A percentile compares a stretch with the other conserved stretches of the same genome.
Evolutionary conservation across 768 basidiomycete genomes (phyloP).

Genomic region (Phylloporus sp.): DNA sequence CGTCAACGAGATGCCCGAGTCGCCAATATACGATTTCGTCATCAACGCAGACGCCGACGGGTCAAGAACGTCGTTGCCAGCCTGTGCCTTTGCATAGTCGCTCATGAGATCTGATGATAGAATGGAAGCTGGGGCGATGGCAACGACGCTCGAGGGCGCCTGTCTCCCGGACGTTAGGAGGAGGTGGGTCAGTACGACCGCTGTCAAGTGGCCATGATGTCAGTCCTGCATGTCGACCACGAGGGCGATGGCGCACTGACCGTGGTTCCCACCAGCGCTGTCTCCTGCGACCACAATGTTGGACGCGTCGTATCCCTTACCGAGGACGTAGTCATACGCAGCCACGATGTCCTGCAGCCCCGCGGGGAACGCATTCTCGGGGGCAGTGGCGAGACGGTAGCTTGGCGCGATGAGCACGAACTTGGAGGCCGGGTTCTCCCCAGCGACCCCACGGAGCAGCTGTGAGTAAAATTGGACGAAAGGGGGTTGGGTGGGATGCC

Average conservation of each 20-base stretch:
- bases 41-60: fast-evolving
- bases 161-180: conserved; percentile 48
- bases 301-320: conserved; percentile 18
- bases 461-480: conserved; percentile 6
- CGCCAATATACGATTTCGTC: conserved; percentile 8
- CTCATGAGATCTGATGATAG: not conserved
- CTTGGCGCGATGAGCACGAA: conserved; percentile 19
- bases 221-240: not conserved
- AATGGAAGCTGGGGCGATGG: conserved; percentile 43
- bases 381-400: conserved; percentile 23
- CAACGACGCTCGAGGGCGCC: conserved; percentile 50
- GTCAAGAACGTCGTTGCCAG: not conserved
- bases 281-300: conserved; percentile 22
- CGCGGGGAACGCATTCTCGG: conserved; percentile 21
- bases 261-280: conserved; percentile 25
- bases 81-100: not conserved
- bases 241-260: conserved; percentile 5
- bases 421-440: not conserved
- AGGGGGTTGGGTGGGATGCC: conserved; percentile 11
- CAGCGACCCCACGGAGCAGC: conserved; percentile 11
- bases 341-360: conserved; percentile 22
- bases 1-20: conserved; percentile 3
- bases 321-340: conserved; percentile 24
- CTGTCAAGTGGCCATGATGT: conserved; percentile 5
- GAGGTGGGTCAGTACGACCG: conserved; percentile 24